Evolutionary conservation across 2,329 filamentous ascomycete species (phyloP).

Genomic region (Parascedosporium putredinis): DNA sequence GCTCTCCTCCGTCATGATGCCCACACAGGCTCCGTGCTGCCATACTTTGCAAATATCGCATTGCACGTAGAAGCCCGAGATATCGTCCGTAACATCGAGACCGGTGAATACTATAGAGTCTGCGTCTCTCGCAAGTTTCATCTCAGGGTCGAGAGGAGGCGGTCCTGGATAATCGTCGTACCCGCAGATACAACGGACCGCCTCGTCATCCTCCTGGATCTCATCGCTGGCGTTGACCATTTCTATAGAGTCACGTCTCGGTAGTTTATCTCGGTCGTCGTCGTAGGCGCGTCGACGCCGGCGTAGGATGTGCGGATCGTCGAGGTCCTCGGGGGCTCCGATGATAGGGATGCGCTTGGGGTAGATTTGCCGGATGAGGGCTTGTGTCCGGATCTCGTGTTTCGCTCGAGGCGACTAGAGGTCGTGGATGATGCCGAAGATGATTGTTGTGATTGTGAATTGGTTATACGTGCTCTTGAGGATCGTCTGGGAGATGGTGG

Average conservation of each 20-base stretch:
- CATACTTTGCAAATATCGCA: constrained; percentile 97
- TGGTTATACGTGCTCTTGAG: constrained; percentile 75
- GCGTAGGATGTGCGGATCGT: constrained; percentile 61
- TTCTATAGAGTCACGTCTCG: constrained; percentile 31
- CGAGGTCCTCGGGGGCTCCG: constrained; percentile 57
- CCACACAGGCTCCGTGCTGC: constrained; percentile 97
- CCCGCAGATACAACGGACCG: constrained; percentile 91
- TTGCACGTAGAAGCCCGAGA: constrained; percentile 93
- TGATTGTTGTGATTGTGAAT: constrained; percentile 66
- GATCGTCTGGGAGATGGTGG: constrained; percentile 70
- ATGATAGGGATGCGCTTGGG: constrained; percentile 62
- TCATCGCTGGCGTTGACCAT: constrained; percentile 58
- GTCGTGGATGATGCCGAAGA: constrained; percentile 71
- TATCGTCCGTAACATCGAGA: constrained; percentile 65
- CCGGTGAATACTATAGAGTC: constrained; percentile 47
- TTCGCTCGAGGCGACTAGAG: constrained; percentile 65
- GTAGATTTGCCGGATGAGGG: constrained; percentile 66
- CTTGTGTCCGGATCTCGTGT: constrained; percentile 62
- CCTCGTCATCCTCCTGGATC: constrained; percentile 78
- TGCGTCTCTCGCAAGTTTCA: constrained; percentile 43
- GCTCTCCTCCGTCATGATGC: constrained; percentile 87
- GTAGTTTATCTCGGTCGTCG: constrained; percentile 41
- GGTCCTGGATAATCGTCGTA: constrained; percentile 90
- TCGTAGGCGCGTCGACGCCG: constrained; percentile 67
- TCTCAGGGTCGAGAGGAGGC: constrained; percentile 49